Evolutionary conservation across 2,329 filamentous ascomycete genomes (phyloP).

Genomic region (Colletotrichum sp.): DNA sequence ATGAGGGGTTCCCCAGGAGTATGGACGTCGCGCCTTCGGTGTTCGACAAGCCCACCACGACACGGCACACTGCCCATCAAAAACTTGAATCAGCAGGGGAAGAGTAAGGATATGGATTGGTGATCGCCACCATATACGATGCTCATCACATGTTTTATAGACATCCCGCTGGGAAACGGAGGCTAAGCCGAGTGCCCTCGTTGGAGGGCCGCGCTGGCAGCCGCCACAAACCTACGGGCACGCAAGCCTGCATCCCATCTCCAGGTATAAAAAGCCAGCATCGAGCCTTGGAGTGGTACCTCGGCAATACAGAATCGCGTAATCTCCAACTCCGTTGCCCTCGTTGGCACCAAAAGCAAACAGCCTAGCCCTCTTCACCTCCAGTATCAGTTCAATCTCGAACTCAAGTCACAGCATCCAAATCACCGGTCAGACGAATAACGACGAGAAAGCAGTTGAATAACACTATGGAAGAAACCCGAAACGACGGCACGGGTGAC

Average conservation of each 20-base stretch:
- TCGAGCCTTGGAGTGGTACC: background rate
- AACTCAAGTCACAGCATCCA: background rate
- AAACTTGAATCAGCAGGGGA: too few relatives aligned
- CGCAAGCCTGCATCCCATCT: too few relatives aligned
- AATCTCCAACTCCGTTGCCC: background rate
- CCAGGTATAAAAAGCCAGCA: background rate
- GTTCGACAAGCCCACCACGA: too few relatives aligned
- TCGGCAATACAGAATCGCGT: background rate
- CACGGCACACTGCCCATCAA: too few relatives aligned
- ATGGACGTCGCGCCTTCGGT: too few relatives aligned
- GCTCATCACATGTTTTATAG: too few relatives aligned
- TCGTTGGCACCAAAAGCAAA: background rate
- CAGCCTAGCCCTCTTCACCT: accelerated
- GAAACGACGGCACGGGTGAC: background rate
- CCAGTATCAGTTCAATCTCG: accelerated
- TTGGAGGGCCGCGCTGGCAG: too few relatives aligned
- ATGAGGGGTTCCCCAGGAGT: too few relatives aligned
- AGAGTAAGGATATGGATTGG: too few relatives aligned
- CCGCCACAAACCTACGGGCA: too few relatives aligned
- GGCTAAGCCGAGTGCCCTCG: too few relatives aligned
- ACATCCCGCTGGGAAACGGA: too few relatives aligned
- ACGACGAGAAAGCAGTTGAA: background rate
- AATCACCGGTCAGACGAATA: background rate
- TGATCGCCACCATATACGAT: accelerated
- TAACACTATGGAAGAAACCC: background rate